Base-by-base conservation (phyloP, 805 yeast species). In the Candida peoriensis region DNA sequence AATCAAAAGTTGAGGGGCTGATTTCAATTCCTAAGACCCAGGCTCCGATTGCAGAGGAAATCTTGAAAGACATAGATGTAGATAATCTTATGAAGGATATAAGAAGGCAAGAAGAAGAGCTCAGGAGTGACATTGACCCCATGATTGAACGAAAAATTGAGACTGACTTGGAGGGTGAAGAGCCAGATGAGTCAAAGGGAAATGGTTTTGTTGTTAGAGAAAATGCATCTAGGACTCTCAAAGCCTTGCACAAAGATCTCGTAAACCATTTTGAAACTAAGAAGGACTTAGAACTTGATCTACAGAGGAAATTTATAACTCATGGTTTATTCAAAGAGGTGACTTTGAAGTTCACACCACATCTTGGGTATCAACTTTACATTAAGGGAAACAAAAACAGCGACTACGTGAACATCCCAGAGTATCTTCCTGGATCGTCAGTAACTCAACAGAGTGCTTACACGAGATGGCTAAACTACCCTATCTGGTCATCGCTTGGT, bases 401-500 rank as follows among this genome's bases (percentile, higher is more conserved):
- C 28, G 35, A 39, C 5, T 46, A 19, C 15, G 35, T 30, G 2
- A 12, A 14, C 1, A 22, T 50, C 8, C 12, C 20, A 1, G 39
- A 38, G 2, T 17, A 38, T 4, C 14, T 54, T 6, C 36, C 41
- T 1, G 40, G 39, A 3, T 44, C 58, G 13, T 37, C 64, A 46
- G 43, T 64, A 37, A 33, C 66, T n/a, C 56, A 58, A 12, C 55
- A 66, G 31, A 68, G 73, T 15, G 58, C 62, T 7, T 61, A 66
- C 14, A 57, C 77, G 0, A 50, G 72, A 4, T 65, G 72, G 60
- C 52, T 79, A 15, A 58, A 68, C 0, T 57, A 62, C 20, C 56
- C 63, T 2, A 66, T 72, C 52, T 78, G 88, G 77, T 55, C 66
- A 1, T 46, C 61, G 1, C 62, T 85, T 19, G 83, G 83, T 0